Evolutionary conservation across 1,284 basidiomycete genomes (phyloP).

Genomic region (Calocybe gambosa): DNA sequence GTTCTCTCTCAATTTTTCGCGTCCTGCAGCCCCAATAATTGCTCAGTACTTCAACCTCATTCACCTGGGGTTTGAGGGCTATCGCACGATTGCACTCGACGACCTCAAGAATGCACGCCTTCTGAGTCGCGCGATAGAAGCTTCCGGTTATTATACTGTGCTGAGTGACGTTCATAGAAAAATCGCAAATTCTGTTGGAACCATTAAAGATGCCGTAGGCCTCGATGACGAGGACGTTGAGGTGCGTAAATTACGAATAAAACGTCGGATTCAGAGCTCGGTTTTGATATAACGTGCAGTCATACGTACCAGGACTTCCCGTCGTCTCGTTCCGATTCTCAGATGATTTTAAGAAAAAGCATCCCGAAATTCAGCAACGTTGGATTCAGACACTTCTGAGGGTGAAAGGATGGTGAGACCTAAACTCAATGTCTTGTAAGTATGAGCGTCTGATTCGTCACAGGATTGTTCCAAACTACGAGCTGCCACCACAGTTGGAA

Average conservation of each 20-base stretch:
- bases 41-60: slow-evolving; percentile 91
- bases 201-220: slow-evolving; percentile 30
- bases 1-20: slow-evolving; percentile 94
- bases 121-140: slow-evolving; percentile 82
- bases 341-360: slow-evolving; percentile 61
- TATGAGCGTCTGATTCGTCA: background rate
- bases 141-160: slow-evolving; percentile 70
- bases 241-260: slow-evolving; percentile 29
- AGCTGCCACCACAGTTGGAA: slow-evolving; percentile 67
- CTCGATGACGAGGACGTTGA: slow-evolving; percentile 45
- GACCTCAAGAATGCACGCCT: slow-evolving; percentile 84
- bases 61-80: slow-evolving; percentile 82
- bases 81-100: slow-evolving; percentile 65
- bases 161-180: slow-evolving; percentile 63
- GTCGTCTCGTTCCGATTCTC: slow-evolving; percentile 92
- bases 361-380: slow-evolving; percentile 77
- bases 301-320: slow-evolving; percentile 76
- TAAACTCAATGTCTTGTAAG: background rate
- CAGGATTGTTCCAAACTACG: slow-evolving; percentile 86
- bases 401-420: slow-evolving; percentile 63
- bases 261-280: no score
- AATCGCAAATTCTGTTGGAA: slow-evolving; percentile 25
- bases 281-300: slow-evolving; percentile 28
- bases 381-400: slow-evolving; percentile 86
- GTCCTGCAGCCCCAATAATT: slow-evolving; percentile 86